These are phyloP conservation scores for Yamadazyma akitaensis DNA, from an alignment of 805 yeast species.

Conservation along the genomic window DNA sequence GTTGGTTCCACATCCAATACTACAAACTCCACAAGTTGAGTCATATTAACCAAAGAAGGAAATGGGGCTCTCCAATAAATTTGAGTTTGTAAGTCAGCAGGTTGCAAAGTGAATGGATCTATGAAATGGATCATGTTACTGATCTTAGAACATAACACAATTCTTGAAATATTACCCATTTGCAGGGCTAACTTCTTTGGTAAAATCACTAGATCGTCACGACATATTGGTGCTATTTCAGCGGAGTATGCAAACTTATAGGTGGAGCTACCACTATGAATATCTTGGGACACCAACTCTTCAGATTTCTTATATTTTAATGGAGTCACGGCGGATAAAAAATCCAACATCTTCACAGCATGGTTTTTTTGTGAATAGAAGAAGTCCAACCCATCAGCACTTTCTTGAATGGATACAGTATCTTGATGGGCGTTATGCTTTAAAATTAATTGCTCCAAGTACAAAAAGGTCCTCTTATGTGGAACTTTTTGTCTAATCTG, in stretches of 20 bases:
- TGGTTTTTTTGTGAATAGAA: slow-evolving; percentile 85
- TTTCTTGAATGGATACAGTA: slow-evolving; percentile 88
- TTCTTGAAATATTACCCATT: slow-evolving; percentile 75
- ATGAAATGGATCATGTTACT: slow-evolving; percentile 81
- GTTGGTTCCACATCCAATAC: slow-evolving; percentile 94
- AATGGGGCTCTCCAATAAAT: slow-evolving; percentile 85
- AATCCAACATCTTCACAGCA: slow-evolving; percentile 92
- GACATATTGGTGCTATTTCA: slow-evolving; percentile 94
- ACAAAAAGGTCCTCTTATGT: slow-evolving; percentile 94
- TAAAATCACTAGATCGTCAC: slow-evolving; percentile 90
- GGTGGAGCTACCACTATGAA: slow-evolving; percentile 81
- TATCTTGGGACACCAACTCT: slow-evolving; percentile 88
- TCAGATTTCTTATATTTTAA: slow-evolving; percentile 78
- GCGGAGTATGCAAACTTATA: slow-evolving; percentile 91
- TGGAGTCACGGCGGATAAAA: slow-evolving; percentile 81
- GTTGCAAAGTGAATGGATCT: slow-evolving; percentile 79
- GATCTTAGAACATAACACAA: slow-evolving; percentile 81
- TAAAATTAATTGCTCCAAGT: slow-evolving; percentile 90
- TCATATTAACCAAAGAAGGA: slow-evolving; percentile 66
- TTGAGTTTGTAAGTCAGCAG: slow-evolving; percentile 65
- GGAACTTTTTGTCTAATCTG: slow-evolving; percentile 97
- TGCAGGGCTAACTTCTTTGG: slow-evolving; percentile 84
- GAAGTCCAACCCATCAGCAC: slow-evolving; percentile 93
- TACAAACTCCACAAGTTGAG: slow-evolving; percentile 79
- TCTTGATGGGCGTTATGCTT: slow-evolving; percentile 91